Percentiles rank a stretch among this genome's conserved stretches.
These are phyloP conservation scores for Iris macrosiphon DNA, from an alignment of 106 monocot species.

Conservation along the genomic window DNA sequence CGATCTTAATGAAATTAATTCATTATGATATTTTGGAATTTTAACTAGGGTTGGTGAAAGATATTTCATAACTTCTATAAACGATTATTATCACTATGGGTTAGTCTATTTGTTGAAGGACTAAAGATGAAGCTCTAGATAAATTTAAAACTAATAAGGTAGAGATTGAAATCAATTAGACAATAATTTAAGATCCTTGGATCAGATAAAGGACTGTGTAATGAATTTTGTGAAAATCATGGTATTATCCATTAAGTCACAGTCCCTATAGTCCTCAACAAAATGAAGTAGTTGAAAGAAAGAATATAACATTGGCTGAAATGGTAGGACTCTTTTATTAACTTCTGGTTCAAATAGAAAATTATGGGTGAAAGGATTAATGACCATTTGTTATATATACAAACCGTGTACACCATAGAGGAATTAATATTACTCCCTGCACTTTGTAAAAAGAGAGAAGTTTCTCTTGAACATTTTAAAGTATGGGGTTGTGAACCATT, in stretches of 20 bases:
- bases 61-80: no score
- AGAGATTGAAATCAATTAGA: background rate
- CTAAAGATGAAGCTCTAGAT: background rate
- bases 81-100: no score
- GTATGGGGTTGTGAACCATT: background rate
- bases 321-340: no score
- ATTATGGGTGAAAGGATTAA: background rate
- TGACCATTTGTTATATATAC: background rate
- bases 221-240: background rate
- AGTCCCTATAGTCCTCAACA: background rate
- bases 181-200: background rate
- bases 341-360: background rate
- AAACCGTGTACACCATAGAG: background rate
- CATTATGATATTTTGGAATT: no score
- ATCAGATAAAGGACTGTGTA: background rate
- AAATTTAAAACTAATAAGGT: background rate
- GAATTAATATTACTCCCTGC: background rate
- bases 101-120: no score
- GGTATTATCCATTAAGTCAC: background rate
- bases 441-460: background rate
- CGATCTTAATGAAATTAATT: background rate
- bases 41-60: no score
- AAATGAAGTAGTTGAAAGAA: background rate
- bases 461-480: background rate
- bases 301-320: background rate